Conservation (phyloP, 2,329 filamentous ascomycete species). For the Rosellinia necatrix region DNA sequence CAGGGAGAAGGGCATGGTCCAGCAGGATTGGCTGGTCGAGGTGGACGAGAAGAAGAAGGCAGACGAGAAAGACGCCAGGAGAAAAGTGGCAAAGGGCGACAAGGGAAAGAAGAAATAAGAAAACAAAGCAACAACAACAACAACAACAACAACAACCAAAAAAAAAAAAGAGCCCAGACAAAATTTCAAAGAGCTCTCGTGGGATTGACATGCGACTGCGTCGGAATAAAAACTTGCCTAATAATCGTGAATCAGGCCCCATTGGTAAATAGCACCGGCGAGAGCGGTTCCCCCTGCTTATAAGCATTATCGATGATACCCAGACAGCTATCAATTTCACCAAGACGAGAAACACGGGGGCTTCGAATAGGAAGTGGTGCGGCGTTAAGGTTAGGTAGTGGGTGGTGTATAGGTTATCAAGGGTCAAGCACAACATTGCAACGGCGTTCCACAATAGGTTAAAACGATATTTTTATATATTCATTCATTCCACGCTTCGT, state of each 20-base stretch:
- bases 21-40: constrained; percentile 90
- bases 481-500: constrained; percentile 25
- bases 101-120: constrained; percentile 39
- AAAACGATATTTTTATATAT: constrained; percentile 27
- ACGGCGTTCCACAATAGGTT: constrained; percentile 16
- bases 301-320: constrained; percentile 22
- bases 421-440: constrained; percentile 7
- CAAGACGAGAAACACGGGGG: constrained; percentile 1
- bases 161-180: too few species aligned
- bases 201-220: too few species aligned
- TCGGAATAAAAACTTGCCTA: not conserved
- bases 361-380: constrained; percentile 7
- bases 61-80: constrained; percentile 20
- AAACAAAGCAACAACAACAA: too few species aligned
- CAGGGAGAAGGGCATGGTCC: constrained; percentile 72
- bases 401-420: constrained; percentile 8
- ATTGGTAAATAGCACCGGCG: not conserved
- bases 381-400: constrained; percentile 22
- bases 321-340: constrained; percentile 16
- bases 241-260: not conserved
- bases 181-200: too few species aligned
- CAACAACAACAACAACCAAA: too few species aligned
- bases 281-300: not conserved
- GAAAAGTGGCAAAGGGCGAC: constrained; percentile 25
- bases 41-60: constrained; percentile 71